Evolutionary conservation across 169 alveolate genomes (phyloP), one percentile per base, ranked within the genome.

Genomic region (Besnoitia besnoiti): DNA sequence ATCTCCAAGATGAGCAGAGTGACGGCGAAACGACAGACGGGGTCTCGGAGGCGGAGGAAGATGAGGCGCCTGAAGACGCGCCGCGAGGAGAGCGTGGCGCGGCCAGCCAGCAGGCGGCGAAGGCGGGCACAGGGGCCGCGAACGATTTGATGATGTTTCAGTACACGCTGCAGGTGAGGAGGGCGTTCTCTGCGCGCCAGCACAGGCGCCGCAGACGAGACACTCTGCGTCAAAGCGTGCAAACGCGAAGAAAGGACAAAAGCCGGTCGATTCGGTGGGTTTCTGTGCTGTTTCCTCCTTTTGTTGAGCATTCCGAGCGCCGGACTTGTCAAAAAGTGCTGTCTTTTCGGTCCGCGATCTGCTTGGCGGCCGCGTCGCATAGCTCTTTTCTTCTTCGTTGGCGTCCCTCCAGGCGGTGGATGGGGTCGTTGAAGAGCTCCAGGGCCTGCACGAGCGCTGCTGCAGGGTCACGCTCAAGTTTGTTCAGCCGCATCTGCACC

Each of bases 351-450:
- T n/a, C n/a, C n/a, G n/a, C n/a, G n/a, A n/a, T n/a, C n/a, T n/a
- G n/a, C n/a, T n/a, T n/a, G n/a, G n/a, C n/a, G n/a, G n/a, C n/a
- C n/a, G n/a, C n/a, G n/a, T n/a, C n/a, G n/a, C n/a, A n/a, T n/a
- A n/a, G n/a, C n/a, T n/a, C n/a, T 37, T 77, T 77, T 4, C 47
- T 10, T 42, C 40, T 27, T 16, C n/a, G 8, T 76, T 39, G 35
- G 19, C 47, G 7, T 3, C 87, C 40, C 35, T 24, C n/a, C 87
- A 77, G 87, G 87, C 87, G 21, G 87, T 77, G 59, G 87, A 77
- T 21, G 87, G 87, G 14, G 55, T 77, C 87, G 87, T 77, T 37
- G 87, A 77, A 77, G 87, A 77, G 30, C 55, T 77, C 35, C 87
- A 77, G 40, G 59, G 14, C 40, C 87, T 77, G 14, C 87, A 77